Base-by-base conservation (phyloP, 192 early-diverging fungal genomes). In the Coemansia sp. region DNA sequence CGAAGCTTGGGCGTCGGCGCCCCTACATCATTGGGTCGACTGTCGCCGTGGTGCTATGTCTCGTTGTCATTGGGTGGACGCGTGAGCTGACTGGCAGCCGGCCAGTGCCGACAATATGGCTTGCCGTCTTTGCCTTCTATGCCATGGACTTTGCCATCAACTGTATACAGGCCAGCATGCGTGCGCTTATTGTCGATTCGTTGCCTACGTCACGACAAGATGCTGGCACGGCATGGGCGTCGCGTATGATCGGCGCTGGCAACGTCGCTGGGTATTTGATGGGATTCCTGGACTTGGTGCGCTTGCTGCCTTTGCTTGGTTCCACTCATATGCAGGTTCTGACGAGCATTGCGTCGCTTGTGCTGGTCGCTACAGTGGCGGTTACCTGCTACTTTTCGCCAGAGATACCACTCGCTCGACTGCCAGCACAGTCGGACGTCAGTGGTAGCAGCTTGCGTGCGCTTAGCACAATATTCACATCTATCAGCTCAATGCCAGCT, bases 111-210 rank as follows among this genome's bases (percentile, higher is more conserved):
- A 83, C 89, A 1, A 88, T 93, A 36, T 70, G 82, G 34, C 74
- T 91, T 26, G 94, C 93, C 20, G 92, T 98, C 4, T 13, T 85
- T 8, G 87, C 87, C 9, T 96, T 98, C 66, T 98, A 95, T 64
- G 74, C 88, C n/a, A 70, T 98, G 20, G 96, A 98, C 75, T 97
- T 98, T 80, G 88, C 93, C 0, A 85, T 98, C 62, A 98, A 98
- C 72, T 88, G 89, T 8, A 89, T 95, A 9, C 90, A 92, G 68
- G 93, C 94, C 6, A 83, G 85, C 26, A 88, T 87, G 60, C 89
- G 96, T 9, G 90, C 93, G 13, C 77, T 98, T 16, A 90, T 96
- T 34, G 86, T 97, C 23, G 96, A 98, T 68, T 85, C 88, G 34
- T 84, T 88, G 20, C 90, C 94, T 0, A 72, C 89, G 16, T 73